Evolutionary conservation across 2,329 filamentous ascomycete genomes (phyloP), one percentile per base, ranked within the genome.

Genomic region (Sporothrix luriei): DNA sequence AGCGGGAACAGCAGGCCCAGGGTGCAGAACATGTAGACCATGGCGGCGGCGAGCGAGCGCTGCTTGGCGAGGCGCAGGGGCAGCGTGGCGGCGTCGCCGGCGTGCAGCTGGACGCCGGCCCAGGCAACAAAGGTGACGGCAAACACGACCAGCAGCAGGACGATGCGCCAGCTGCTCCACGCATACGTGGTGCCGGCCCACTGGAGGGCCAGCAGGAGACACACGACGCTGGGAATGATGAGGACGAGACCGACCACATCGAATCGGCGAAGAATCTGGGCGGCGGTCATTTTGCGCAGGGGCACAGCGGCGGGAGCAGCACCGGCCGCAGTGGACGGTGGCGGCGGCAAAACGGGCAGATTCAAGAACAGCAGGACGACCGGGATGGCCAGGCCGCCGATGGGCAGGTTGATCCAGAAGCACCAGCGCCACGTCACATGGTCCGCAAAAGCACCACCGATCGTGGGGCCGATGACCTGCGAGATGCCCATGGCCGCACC

Each of bases 191-290:
- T 78, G 46, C 80, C 81, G 69, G 80, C 81, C 82, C 82, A 84
- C 72, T 84, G 81, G 21, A 85, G 76, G 3, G 83, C 83, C 9
- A 85, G 76, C 3, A 85, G 75, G 14, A 84, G 78, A 69, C 79
- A 83, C 68, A 84, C 76, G 26, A 83, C 80, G 26, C 78, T 72
- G 4, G 72, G 69, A 9, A 73, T 40, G 40, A 72, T 24, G n/a
- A 73, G 24, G 29, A 70, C 0, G 46, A 55, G 67, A 54, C 72
- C 72, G 11, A 71, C 6, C 4, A 71, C 26, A 55, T 74, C 72
- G 40, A 73, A 66, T 9, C 46, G 38, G 16, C 38, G 38, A 3
- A 68, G 5, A 11, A 71, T 16, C 7, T 62, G 38, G 6, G 13
- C 14, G 40, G 61, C 4, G 14, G 14, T 38, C 51, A 52, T 19